Evolutionary conservation across 371 early-diverging fungal genomes (phyloP).

Genomic region (Rhizopus arrhizus): DNA sequence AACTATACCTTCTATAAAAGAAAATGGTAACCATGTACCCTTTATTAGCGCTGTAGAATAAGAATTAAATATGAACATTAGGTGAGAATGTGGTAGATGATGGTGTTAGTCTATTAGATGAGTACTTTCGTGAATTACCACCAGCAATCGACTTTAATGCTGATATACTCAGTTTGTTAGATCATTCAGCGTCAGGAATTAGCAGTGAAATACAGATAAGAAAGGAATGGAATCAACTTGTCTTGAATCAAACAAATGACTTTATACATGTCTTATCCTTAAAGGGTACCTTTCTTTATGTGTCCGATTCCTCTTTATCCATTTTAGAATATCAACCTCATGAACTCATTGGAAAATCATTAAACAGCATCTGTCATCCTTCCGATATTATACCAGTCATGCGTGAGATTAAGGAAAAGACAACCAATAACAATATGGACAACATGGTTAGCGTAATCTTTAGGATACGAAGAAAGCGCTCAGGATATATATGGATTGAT

Average conservation of each 20-base stretch:
- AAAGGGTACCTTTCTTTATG: conserved; percentile 64
- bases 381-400: conserved; percentile 66
- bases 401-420: conserved; percentile 58
- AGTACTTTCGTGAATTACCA: conserved; percentile 31
- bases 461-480: conserved; percentile 50
- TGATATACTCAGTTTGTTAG: conserved; percentile 7
- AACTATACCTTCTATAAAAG: neutral
- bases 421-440: conserved; percentile 22
- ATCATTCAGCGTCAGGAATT: neutral
- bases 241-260: conserved; percentile 44
- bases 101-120: conserved; percentile 12
- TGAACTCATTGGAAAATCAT: conserved; percentile 54
- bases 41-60: too few relatives aligned
- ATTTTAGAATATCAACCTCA: conserved; percentile 53
- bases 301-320: conserved; percentile 35
- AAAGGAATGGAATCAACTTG: conserved; percentile 36
- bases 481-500: conserved; percentile 63
- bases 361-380: conserved; percentile 64
- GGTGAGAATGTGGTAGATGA: neutral
- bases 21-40: too few relatives aligned
- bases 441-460: conserved; percentile 49
- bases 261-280: conserved; percentile 64
- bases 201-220: conserved; percentile 27
- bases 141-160: neutral
- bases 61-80: neutral